Evolutionary conservation across 768 basidiomycete species (phyloP).

Genomic region (Russula abietina): DNA sequence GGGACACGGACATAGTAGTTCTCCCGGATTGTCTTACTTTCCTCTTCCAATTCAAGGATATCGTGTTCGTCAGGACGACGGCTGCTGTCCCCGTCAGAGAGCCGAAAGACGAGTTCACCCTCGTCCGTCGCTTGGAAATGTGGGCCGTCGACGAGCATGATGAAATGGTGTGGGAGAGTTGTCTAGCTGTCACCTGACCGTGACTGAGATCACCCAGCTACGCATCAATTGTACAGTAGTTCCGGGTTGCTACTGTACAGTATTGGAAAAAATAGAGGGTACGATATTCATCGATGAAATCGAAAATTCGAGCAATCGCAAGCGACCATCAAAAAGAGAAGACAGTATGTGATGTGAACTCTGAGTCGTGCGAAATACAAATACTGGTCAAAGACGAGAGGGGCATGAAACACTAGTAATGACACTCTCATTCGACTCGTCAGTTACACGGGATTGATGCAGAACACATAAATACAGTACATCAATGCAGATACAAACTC

Average conservation of each 20-base stretch:
- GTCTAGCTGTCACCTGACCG: too few relatives aligned
- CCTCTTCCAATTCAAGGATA: conserved; percentile 7
- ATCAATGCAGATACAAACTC: not conserved
- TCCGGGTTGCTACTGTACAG: too few relatives aligned
- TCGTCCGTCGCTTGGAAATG: conserved; percentile 11
- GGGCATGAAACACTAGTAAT: not conserved
- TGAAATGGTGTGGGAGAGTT: too few relatives aligned
- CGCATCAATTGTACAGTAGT: too few relatives aligned
- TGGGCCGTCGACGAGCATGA: conserved; percentile 8
- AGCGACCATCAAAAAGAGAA: too few relatives aligned
- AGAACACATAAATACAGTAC: not conserved
- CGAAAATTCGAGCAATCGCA: too few relatives aligned
- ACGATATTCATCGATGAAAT: too few relatives aligned
- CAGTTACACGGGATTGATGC: not conserved
- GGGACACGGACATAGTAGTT: conserved; percentile 16
- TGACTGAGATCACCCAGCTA: too few relatives aligned
- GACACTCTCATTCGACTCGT: not conserved
- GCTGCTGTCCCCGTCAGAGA: conserved; percentile 13
- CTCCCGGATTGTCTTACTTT: not conserved
- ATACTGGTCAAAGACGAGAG: too few relatives aligned
- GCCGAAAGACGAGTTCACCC: conserved; percentile 7
- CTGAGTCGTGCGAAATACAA: too few relatives aligned
- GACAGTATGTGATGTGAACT: too few relatives aligned
- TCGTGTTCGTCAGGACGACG: conserved; percentile 14
- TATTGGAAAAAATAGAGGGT: too few relatives aligned